Evolutionary conservation across 1,284 basidiomycete species (phyloP), one percentile per base, ranked within the genome.

Genomic region (Leccinum huronense): DNA sequence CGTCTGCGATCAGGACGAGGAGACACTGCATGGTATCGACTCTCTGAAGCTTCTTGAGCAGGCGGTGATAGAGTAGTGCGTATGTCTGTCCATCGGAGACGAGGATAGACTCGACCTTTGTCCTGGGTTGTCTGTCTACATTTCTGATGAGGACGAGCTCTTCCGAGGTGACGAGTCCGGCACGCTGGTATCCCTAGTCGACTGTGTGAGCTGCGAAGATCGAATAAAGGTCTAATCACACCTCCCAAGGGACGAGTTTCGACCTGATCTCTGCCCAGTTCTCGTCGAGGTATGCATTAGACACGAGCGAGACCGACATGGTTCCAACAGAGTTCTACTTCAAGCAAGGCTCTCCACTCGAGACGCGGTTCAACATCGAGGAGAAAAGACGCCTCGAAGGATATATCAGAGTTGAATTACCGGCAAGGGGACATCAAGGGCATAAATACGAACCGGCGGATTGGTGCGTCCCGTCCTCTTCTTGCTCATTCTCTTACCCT

Each of bases 221-320:
- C 62, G 1, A 1, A 61, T 59, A 59, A 34, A n/a, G 48, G 60
- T 11, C 30, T 55, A 0, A 13, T 48, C 62, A 23, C 65, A 96
- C 95, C 88, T 98, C 96, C 96, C 96, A 99, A 68, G 96, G 95
- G 54, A 98, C 94, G 5, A 90, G 90, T 75, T 96, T 96, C 10
- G 90, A 84, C 68, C 93, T 86, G 67, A 97, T 95, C 82, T 96
- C 95, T 63, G 88, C 82, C 9, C 92, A 91, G 72, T 85, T 87
- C 69, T 97, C 94, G 68, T 95, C 91, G 68, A 99, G 87, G 81
- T 93, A 97, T 8, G 86, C 77, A 77, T 92, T 96, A 67, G 93
- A 92, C 61, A 97, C 89, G 62, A 95, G 88, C 56, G 90, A 89
- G 71, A 94, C 85, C 10, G 93, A 88, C 89, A 91, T 91, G 63